A percentile compares a stretch with the other conserved stretches of the same genome.
phyloP scores from a whole-genome alignment of 176 grass and related monocot species.

The Poa pratensis region DNA sequence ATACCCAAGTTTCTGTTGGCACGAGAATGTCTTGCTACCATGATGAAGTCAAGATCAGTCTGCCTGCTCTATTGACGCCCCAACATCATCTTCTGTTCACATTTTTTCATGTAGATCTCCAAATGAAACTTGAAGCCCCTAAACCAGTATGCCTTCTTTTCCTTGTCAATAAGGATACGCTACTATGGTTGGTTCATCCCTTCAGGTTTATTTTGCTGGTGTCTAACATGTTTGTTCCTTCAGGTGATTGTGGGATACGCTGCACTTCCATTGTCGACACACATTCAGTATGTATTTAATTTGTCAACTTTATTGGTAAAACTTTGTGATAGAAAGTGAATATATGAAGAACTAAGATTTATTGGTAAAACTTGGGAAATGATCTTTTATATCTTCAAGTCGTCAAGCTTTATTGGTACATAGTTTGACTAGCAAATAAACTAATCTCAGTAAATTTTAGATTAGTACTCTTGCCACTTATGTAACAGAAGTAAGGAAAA shows the following conservation, averaged over 20 bases:
- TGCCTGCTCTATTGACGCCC: conserved; percentile 86
- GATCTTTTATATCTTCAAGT: background rate
- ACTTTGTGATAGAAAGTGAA: conserved; percentile 21
- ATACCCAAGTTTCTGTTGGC: conserved; percentile 89
- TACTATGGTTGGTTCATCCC: conserved; percentile 9
- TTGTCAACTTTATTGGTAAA: background rate
- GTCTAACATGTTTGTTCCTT: conserved; percentile 45
- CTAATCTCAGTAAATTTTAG: background rate
- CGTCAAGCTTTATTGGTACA: conserved; percentile 13
- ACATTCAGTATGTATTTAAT: conserved; percentile 85
- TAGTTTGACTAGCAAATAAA: conserved; percentile 21
- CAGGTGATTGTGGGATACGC: conserved; percentile 93
- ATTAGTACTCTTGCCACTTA: conserved; percentile 3
- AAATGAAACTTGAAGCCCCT: conserved; percentile 93
- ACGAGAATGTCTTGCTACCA: conserved; percentile 89
- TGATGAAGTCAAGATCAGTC: conserved; percentile 95
- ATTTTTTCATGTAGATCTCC: conserved; percentile 93
- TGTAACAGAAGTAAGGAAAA: conserved; percentile 27
- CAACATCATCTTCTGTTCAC: conserved; percentile 98
- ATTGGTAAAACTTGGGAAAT: conserved; percentile 14
- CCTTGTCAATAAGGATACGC: conserved; percentile 37
- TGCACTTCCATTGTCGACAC: conserved; percentile 84
- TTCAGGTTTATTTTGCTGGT: conserved; percentile 33
- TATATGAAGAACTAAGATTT: conserved; percentile 1
- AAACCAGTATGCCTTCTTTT: conserved; percentile 75